phyloP scores from a whole-genome alignment of 495 filamentous ascomycete species.

The Annulohypoxylon bovei region DNA sequence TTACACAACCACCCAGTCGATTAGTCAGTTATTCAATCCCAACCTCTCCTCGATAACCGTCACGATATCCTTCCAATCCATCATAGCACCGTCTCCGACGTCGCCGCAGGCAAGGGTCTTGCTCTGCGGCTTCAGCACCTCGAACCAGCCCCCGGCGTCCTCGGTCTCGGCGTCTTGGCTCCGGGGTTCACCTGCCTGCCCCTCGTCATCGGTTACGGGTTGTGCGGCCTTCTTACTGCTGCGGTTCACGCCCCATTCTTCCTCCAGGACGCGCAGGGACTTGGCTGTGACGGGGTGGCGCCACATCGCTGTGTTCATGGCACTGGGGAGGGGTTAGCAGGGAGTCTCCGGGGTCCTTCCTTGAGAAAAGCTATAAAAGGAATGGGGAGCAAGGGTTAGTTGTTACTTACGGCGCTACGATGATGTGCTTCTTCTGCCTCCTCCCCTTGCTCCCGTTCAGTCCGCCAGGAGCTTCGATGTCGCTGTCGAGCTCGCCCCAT shows the following conservation, averaged over 20 bases:
- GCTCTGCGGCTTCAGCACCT: conserved; percentile 69
- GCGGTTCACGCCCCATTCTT: conserved; percentile 72
- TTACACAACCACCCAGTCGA: not conserved
- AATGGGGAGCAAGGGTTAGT: not conserved
- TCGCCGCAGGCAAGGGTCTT: conserved; percentile 88
- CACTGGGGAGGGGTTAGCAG: conserved; percentile 50
- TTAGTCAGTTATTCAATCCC: conserved; percentile 39
- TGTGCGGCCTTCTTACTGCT: conserved; percentile 59
- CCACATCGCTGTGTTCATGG: conserved; percentile 95
- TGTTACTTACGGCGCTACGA: conserved; percentile 62
- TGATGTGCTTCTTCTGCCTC: conserved; percentile 60
- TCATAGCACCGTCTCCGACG: conserved; percentile 79
- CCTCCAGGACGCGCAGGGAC: conserved; percentile 72
- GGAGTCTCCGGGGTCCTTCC: too few species aligned
- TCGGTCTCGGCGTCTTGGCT: conserved; percentile 32
- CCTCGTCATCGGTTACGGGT: conserved; percentile 36
- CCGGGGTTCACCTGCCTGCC: conserved; percentile 65
- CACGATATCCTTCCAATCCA: conserved; percentile 78
- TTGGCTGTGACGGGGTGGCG: conserved; percentile 79
- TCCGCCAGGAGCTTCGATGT: not conserved
- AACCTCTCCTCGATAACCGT: conserved; percentile 63
- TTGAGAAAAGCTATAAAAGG: too few species aligned
- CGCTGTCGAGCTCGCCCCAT: conserved; percentile 65
- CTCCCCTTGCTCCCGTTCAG: conserved; percentile 1
- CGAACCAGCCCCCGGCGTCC: conserved; percentile 71